Evolutionary conservation across 179 eudicot species (phyloP).

Genomic region (Pouteria campechiana): DNA sequence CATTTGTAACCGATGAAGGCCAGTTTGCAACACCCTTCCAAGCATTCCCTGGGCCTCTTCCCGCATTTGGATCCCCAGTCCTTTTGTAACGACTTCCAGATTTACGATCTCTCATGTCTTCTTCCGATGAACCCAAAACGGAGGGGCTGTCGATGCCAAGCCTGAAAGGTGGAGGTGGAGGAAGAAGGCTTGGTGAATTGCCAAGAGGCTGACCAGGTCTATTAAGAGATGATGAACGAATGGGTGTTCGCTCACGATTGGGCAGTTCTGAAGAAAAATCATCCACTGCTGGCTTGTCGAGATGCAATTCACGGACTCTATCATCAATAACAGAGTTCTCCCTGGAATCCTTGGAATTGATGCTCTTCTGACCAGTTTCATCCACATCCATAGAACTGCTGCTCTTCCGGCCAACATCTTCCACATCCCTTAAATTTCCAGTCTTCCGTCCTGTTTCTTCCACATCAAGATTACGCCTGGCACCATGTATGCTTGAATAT

Average conservation of each 20-base stretch:
- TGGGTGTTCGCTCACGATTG: conserved; percentile 15
- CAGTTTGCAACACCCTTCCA: conserved; percentile 81
- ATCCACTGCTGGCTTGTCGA: conserved; percentile 32
- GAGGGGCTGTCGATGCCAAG: conserved; percentile 54
- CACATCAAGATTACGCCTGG: conserved; percentile 52
- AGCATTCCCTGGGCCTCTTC: conserved; percentile 61
- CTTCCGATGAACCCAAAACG: conserved; percentile 35
- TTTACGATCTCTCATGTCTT: conserved; percentile 55
- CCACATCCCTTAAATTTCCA: conserved; percentile 52
- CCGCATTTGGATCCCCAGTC: conserved; percentile 50
- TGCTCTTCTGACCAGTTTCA: conserved; percentile 55
- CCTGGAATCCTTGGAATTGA: conserved; percentile 54
- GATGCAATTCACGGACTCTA: conserved; percentile 45
- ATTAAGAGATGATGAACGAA: conserved; percentile 50
- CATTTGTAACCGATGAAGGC: conserved; percentile 76
- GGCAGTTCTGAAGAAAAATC: conserved; percentile 45
- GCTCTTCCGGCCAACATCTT: conserved; percentile 50
- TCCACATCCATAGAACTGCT: no score
- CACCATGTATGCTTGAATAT: conserved; percentile 36
- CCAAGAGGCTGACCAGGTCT: conserved; percentile 33
- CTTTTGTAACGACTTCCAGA: conserved; percentile 55
- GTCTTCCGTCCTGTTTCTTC: conserved; percentile 62
- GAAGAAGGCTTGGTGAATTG: conserved; percentile 39
- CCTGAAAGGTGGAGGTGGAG: conserved; percentile 50
- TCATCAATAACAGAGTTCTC: no score